Evolutionary conservation across 495 filamentous ascomycete species (phyloP), one percentile per base, ranked within the genome.

Genomic region (Geopyxis carbonaria): DNA sequence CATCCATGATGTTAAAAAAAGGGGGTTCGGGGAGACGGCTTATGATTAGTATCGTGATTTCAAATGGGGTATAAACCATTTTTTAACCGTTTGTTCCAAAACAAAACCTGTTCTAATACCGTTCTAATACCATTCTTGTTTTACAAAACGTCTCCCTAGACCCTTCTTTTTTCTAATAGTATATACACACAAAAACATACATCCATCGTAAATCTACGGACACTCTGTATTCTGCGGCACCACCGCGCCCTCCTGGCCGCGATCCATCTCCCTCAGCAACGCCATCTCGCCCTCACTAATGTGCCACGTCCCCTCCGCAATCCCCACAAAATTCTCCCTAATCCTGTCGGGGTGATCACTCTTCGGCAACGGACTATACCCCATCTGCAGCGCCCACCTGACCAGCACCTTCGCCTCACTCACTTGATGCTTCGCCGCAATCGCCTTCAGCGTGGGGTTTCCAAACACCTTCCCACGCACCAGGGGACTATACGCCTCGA

Each of bases 401-500:
- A 70, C 44, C 8, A 69, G 49, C 3, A 69, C 53, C 46, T 68
- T 64, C 1, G 51, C 51, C 2, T 59, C 29, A 1, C 55, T 53
- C 40, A 59, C 62, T 3, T 27, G 29, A 39, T 60, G 49, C 7
- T 46, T 44, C 13, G 50, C 37, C 22, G 59, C 59, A n/a, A 60
- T 47, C 3, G 34, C 19, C 4, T 34, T 28, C 5, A 62, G 32
- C 2, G 48, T 48, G 9, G 54, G 48, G 22, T 62, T 54, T 2
- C 47, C 35, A 5, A 53, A 42, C 28, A 50, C 52, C 11, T 38
- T 43, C 7, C 48, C 53, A 6, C 48, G 42, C 5, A 52, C 53
- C 1, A 58, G 24, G 8, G 56, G 56, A 16, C 48, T 44, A 53
- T 83, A 81, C 0, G 78, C 73, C 61, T 92, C 67, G 15, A 89